A percentile compares a stretch with the other conserved stretches of the same genome.
These are phyloP conservation scores for Schwanniomyces polymorphus DNA, from an alignment of 805 yeast species.

Conservation along the genomic window DNA sequence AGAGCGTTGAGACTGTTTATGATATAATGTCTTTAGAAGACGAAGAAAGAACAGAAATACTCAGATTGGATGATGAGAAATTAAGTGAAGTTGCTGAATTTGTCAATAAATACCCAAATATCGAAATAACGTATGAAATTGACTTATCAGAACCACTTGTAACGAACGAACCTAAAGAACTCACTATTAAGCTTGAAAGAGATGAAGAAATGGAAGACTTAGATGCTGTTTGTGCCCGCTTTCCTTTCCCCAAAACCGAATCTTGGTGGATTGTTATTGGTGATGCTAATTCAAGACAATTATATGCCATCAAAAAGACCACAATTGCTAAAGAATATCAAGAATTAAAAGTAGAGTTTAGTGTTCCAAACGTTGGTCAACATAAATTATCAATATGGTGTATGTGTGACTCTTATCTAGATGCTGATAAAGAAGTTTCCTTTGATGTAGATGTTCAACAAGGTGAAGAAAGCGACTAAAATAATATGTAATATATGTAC, in stretches of 20 bases:
- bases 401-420: constrained; percentile 88
- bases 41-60: constrained; percentile 62
- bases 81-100: constrained; percentile 76
- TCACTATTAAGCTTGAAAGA: constrained; percentile 53
- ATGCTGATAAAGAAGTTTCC: constrained; percentile 81
- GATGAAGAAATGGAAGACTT: constrained; percentile 78
- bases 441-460: constrained; percentile 48
- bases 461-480: constrained; percentile 5
- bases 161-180: constrained; percentile 48
- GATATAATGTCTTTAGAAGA: constrained; percentile 83
- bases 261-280: constrained; percentile 92
- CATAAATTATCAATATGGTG: constrained; percentile 75
- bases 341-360: constrained; percentile 51
- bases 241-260: constrained; percentile 62
- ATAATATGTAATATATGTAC: background rate
- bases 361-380: constrained; percentile 59
- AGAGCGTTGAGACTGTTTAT: constrained; percentile 66
- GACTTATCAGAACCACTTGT: constrained; percentile 39
- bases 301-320: constrained; percentile 73
- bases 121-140: constrained; percentile 64
- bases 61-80: constrained; percentile 51
- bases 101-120: constrained; percentile 86
- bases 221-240: constrained; percentile 56
- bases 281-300: constrained; percentile 53
- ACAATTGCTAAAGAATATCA: constrained; percentile 53